A percentile compares a stretch with the other conserved stretches of the same genome.
Conservation (phyloP, 2,329 filamentous ascomycete species). For the Xylaria sp. region DNA sequence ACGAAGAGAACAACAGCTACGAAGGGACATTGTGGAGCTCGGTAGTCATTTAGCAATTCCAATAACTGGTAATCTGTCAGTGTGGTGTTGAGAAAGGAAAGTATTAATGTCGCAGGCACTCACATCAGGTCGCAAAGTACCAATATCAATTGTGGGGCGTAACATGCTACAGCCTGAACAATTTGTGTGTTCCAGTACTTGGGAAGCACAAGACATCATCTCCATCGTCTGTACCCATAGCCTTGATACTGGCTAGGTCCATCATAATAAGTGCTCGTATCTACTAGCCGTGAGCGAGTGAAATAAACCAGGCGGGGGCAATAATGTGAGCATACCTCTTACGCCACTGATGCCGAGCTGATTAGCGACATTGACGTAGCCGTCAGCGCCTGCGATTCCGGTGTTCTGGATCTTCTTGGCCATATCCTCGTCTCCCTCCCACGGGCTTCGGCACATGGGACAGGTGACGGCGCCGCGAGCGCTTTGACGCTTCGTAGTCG, state of each 20-base stretch:
- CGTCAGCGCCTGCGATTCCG: slow-evolving; percentile 57
- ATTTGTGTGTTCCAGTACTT: not conserved
- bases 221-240: not conserved
- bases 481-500: slow-evolving; percentile 55
- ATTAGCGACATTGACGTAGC: slow-evolving; percentile 70
- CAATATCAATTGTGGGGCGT: not conserved
- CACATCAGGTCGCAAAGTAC: not conserved
- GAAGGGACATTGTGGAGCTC: not conserved
- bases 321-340: slow-evolving; percentile 55
- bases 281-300: slow-evolving; percentile 8
- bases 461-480: slow-evolving; percentile 60
- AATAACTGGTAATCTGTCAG: not conserved
- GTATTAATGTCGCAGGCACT: not conserved
- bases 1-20: not conserved
- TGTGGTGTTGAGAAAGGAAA: not conserved
- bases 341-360: slow-evolving; percentile 66
- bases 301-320: not conserved
- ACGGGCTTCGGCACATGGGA: slow-evolving; percentile 68
- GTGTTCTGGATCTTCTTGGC: slow-evolving; percentile 57
- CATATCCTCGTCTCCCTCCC: slow-evolving; percentile 60
- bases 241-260: not conserved
- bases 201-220: not conserved
- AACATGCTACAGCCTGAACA: too few species aligned
- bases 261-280: slow-evolving; percentile 25
- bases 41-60: not conserved